Base-by-base conservation (phyloP, 495 filamentous ascomycete species). In the Penicillium parvum region DNA sequence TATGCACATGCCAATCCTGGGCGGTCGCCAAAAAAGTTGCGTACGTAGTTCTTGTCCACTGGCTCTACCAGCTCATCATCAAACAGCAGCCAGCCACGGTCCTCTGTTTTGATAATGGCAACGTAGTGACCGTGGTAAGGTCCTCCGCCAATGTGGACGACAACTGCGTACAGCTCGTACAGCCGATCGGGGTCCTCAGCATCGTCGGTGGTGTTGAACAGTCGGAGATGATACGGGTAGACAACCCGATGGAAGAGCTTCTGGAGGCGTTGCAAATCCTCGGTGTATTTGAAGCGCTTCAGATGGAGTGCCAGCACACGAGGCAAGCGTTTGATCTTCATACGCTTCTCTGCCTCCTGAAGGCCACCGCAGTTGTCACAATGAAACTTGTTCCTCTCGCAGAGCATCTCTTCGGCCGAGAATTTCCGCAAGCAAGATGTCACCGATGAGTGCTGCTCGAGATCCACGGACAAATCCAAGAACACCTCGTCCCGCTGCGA, bases 51-150 rank as follows among this genome's bases (percentile, higher is more conserved):
- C 60, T 96, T 96, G 57, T 96, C 89, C 5, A 98, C 92, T 0
- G 94, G 92, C 58, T 97, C 92, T 9, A 98, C 92, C 77, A 97
- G 85, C 69, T 98, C 92, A 61, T 98, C 92, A 52, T 98, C 92
- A 49, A 98, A 98, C 3, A 98, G 68, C 40, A 98, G 61, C 92
- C 92, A 98, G 18, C 92, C 92, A 15, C 86, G 79, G 58, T 97
- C 91, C 58, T 95, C 81, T 1, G 92, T 98, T 63, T 98, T 98
- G 72, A 98, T 92, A 21, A 98, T 90, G 7, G 90, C 85, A 23
- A 98, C 90, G 51, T 98, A 98, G 57, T 98, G 92, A 8, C 92
- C 92, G 54, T 97, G 94, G 55, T 96, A 96, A 0, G 92, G 92
- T 5, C 92, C 94, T n/a, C 90, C 90, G 18, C 92, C 92, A 43